A percentile compares a stretch with the other conserved stretches of the same genome.
Conservation (phyloP, 106 monocot species). For the Allium fistulosum region DNA sequence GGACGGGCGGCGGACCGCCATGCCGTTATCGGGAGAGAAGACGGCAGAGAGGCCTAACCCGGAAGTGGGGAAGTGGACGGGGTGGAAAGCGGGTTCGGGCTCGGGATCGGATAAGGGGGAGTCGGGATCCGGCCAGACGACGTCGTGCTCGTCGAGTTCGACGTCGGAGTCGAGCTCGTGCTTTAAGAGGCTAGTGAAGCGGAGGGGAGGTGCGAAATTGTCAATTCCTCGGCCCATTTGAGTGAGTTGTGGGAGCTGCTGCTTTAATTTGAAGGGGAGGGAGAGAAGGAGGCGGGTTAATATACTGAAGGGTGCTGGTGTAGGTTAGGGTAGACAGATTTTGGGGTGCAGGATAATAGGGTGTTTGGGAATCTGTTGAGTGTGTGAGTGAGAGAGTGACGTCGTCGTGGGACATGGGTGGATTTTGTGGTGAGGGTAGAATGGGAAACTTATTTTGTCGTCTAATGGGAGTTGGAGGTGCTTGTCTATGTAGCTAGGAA, state of each 20-base stretch:
- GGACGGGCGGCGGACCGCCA: conserved; percentile 3
- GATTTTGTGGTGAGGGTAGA: no score
- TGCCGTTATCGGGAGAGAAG: conserved; percentile 20
- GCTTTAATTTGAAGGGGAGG: background rate
- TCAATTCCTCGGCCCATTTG: no score
- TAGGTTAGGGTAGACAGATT: no score
- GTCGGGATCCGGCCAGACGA: conserved; percentile 39
- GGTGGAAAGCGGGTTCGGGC: background rate
- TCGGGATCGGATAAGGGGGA: background rate
- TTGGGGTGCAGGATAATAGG: no score
- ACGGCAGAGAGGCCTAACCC: conserved; percentile 52
- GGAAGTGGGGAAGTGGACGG: conserved; percentile 14
- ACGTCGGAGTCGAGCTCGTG: conserved; percentile 22
- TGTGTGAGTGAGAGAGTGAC: no score
- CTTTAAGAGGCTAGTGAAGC: conserved; percentile 32
- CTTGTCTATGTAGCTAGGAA: no score
- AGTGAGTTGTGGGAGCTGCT: no score
- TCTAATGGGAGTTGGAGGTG: no score
- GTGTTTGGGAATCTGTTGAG: no score
- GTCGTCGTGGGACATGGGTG: no score
- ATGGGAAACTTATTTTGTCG: no score
- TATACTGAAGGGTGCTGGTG: background rate
- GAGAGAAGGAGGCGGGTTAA: background rate
- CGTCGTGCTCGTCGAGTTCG: conserved; percentile 73
- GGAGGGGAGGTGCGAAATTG: conserved; percentile 12